Conservation (phyloP, 306 rosid species). For the Arachis stenosperma region DNA sequence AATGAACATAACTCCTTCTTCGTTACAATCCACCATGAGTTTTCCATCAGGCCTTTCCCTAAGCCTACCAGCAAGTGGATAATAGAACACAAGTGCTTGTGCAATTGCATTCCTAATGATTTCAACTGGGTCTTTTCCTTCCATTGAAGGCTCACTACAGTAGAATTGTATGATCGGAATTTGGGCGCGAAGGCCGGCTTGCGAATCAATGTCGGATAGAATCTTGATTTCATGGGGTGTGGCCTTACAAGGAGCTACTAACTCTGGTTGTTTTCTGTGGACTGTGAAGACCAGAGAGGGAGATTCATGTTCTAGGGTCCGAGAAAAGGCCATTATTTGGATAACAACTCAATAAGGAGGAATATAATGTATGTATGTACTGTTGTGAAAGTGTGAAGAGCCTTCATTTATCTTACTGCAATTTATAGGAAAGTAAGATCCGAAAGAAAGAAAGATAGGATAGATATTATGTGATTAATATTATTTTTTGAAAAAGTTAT, state of each 20-base stretch:
- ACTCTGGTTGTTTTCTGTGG: conserved; percentile 5
- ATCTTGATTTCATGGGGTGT: conserved; percentile 1
- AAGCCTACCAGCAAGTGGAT: conserved; percentile 30
- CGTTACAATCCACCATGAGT: conserved; percentile 28
- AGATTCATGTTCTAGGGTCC: neutral
- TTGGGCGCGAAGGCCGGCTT: conserved; percentile 5
- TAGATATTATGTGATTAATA: too few species aligned
- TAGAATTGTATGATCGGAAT: conserved; percentile 33
- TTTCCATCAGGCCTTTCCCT: conserved; percentile 7
- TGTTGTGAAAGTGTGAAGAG: too few species aligned
- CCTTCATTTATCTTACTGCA: too few species aligned
- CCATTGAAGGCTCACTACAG: neutral
- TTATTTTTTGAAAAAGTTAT: too few species aligned
- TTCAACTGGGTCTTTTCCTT: conserved; percentile 27
- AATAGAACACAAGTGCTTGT: conserved; percentile 20
- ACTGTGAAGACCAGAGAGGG: conserved; percentile 4
- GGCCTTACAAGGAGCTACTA: conserved; percentile 28
- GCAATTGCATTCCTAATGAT: conserved; percentile 3
- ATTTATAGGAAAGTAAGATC: too few species aligned
- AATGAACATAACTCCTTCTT: conserved; percentile 14
- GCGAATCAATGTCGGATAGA: conserved; percentile 27
- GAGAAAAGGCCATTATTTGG: conserved; percentile 25
- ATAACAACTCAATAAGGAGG: neutral
- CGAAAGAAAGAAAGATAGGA: too few species aligned
- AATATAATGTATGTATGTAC: too few species aligned